Base-by-base conservation (phyloP, 1,284 basidiomycete genomes). In the Amylostereum chailletii region DNA sequence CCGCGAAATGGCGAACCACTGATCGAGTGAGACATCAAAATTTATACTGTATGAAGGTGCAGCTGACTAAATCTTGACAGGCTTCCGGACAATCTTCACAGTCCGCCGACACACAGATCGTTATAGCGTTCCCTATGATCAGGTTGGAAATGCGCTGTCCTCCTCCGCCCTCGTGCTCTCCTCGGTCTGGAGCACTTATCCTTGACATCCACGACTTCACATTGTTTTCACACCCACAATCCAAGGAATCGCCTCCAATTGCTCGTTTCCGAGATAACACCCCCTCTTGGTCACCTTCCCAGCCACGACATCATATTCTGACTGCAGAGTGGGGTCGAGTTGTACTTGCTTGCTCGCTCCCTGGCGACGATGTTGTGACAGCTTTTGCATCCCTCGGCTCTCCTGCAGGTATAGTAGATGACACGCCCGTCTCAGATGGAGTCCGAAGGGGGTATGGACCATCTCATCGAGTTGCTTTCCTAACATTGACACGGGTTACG, bases 151-250 rank as follows among this genome's bases (percentile, higher is more conserved):
- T 81, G 44, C 75, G 83, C 49, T 78, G 74, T 53, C 75, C 79
- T 9, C 69, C 81, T 46, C 76, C 74, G 11, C 60, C 64, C 31
- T 56, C 58, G 2, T 57, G 55, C 33, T 41, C 57, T 9, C 66
- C 68, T 19, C 76, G 85, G 10, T 86, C 86, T n/a, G 86, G 87
- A 5, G 72, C 76, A 19, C 47, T 87, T 3, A 62, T 86, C 4
- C n/a, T 86, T 34, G 86, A 89, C 60, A 50, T 87, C 0, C 77
- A 83, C 58, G 68, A 71, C 44, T 56, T 85, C n/a, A 61, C 57
- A 5, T 48, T 84, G 2, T 66, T 59, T 39, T 69, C 67, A 33
- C 64, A 66, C 4, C 50, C 57, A 7, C 51, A 62, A 9, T 47
- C 56, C n/a, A 51, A 61, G 39, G 58, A 54, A 27, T 45, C 34